Evolutionary conservation across 2,329 filamentous ascomycete genomes (phyloP).

Genomic region (Colletotrichum sp.): DNA sequence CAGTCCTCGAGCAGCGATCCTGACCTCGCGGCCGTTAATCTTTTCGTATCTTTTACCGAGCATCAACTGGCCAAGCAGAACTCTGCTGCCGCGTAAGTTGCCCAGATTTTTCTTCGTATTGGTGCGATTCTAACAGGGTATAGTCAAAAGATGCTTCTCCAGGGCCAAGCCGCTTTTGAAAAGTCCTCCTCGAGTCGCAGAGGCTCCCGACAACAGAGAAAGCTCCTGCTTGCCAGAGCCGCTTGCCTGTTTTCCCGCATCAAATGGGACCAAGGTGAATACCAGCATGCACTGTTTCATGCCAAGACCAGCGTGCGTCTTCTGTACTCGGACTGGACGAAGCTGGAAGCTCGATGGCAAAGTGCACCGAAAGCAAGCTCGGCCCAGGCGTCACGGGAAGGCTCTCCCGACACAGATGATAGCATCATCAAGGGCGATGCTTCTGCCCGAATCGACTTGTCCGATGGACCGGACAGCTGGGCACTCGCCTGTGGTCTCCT

Average conservation of each 20-base stretch:
- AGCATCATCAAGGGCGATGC: neutral
- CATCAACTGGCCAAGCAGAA: conserved; percentile 74
- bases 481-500: conserved; percentile 76
- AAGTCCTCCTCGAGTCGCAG: conserved; percentile 4
- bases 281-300: conserved; percentile 61
- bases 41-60: conserved; percentile 76
- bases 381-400: neutral
- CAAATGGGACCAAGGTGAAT: conserved; percentile 65
- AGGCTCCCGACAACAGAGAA: conserved; percentile 34
- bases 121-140: neutral
- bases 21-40: conserved; percentile 49
- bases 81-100: conserved; percentile 61
- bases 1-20: conserved; percentile 40
- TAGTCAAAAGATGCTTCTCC: conserved; percentile 14
- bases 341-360: conserved; percentile 42
- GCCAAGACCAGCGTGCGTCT: conserved; percentile 63
- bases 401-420: neutral
- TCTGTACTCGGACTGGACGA: conserved; percentile 61
- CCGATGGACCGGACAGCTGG: conserved; percentile 73
- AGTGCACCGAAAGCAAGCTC: conserved; percentile 28
- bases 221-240: conserved; percentile 62
- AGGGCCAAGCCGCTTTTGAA: conserved; percentile 13
- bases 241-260: conserved; percentile 70
- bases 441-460: conserved; percentile 46
- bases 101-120: neutral